Conservation (phyloP, 2,329 filamentous ascomycete species). For the Hawksworthiomyces lignivorus region DNA sequence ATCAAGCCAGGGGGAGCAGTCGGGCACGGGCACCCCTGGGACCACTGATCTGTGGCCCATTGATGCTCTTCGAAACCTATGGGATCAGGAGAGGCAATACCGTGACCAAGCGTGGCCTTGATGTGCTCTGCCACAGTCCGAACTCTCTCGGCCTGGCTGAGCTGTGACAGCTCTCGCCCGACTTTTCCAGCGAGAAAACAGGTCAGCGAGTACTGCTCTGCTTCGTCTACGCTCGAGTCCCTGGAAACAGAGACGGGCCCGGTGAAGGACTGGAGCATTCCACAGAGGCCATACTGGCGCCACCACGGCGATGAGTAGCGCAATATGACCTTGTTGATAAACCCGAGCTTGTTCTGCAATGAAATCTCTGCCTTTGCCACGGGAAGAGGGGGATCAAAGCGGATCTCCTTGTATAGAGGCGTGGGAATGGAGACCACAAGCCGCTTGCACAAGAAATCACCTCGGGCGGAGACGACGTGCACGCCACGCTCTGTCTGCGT, state of each 20-base stretch:
- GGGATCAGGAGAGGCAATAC: background rate
- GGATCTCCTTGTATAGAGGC: slow-evolving; percentile 24
- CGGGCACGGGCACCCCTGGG: slow-evolving; percentile 11
- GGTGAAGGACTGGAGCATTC: slow-evolving; percentile 21
- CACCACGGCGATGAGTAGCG: slow-evolving; percentile 33
- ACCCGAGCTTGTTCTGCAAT: slow-evolving; percentile 32
- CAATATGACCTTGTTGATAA: slow-evolving; percentile 44
- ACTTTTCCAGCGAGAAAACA: slow-evolving; percentile 33
- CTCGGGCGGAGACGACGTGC: slow-evolving; percentile 3
- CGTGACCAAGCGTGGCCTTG: background rate
- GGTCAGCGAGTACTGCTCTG: slow-evolving; percentile 26
- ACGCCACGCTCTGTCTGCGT: background rate
- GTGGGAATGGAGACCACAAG: slow-evolving; percentile 13
- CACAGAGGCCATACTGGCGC: slow-evolving; percentile 32
- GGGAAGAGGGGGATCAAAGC: slow-evolving; percentile 37
- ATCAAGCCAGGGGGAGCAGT: slow-evolving; percentile 7
- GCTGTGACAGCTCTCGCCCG: slow-evolving; percentile 25
- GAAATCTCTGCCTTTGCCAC: slow-evolving; percentile 18
- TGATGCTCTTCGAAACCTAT: slow-evolving; percentile 8
- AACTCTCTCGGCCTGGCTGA: slow-evolving; percentile 5
- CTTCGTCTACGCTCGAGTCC: slow-evolving; percentile 12
- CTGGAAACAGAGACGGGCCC: slow-evolving; percentile 6
- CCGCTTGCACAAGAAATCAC: slow-evolving; percentile 3
- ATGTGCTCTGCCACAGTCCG: slow-evolving; percentile 2
- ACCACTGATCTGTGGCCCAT: slow-evolving; percentile 9